Evolutionary conservation across 495 filamentous ascomycete genomes (phyloP), one percentile per base, ranked within the genome.

Genomic region (Neurospora pannonica): DNA sequence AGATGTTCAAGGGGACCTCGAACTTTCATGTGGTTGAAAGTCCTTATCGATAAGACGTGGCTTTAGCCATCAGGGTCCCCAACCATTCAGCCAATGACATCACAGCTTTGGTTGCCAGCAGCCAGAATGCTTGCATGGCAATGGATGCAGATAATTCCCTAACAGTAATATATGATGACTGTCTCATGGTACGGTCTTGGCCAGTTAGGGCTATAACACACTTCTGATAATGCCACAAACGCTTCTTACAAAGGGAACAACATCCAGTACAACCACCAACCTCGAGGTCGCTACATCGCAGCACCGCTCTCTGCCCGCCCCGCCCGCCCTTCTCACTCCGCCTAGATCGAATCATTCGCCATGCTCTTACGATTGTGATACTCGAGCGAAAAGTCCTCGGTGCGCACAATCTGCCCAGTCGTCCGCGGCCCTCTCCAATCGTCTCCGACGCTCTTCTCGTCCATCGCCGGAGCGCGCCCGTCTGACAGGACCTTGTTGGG

Each of bases 361-460:
- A 31, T 31, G n/a, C 21, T 67, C 15, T 73, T 67, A 11, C 21
- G 24, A 62, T 69, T 24, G 24, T 73, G 48, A 10, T 73, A 73
- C 24, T 70, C 38, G 34, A 76, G 15, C 28, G 38, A 31, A n/a
- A 76, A 71, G 38, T 76, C 37, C 37, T 71, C 21, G n/a, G 72
- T 76, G 7, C 73, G 69, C 28, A 76, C 75, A 42, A 76, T 76
- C 19, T 38, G 13, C 24, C 5, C 24, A 31, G 39, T 71, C 42
- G 38, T 71, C 34, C 24, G 60, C 15, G 48, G 24, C 11, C 36
- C 48, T 28, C 37, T 34, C 36, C 39, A 21, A 36, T 21, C 21
- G 11, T 38, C 38, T 21, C 21, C 72, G 2, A 74, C 28, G 72
- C 62, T 74, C 67, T 40, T 9, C 21, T 70, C 24, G 21, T 42